Evolutionary conservation across 1,284 basidiomycete species (phyloP), one percentile per base, ranked within the genome.

Genomic region (Mycena citricolor): DNA sequence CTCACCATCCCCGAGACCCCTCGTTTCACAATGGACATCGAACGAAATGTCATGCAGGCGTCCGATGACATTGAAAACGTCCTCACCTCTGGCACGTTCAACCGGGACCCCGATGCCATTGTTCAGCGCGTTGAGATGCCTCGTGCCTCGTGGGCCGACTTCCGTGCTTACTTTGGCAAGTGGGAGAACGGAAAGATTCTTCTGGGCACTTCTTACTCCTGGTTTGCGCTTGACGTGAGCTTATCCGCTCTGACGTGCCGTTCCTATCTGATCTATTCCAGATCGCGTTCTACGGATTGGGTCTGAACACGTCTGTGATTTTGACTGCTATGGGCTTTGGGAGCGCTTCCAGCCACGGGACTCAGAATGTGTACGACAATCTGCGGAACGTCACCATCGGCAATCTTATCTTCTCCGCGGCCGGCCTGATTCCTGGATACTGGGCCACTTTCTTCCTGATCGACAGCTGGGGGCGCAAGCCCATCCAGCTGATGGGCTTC

Each of bases 11-110:
- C 84, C 5, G 85, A 88, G 62, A 86, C 84, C 0, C 80, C 89
- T 26, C 86, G 90, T 55, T 94, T 88, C 75, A 93, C 89, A 47
- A 89, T 93, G 82, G 90, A 92, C 68, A 79, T 93, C 55, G 87
- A 92, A 68, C 81, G 87, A 49, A 89, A 92, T 66, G 75, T 91
- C 51, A 71, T 78, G 56, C 83, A 86, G 59, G 87, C 87, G 8
- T 58, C 78, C 11, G 67, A 74, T 41, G 86, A 90, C 60, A 83
- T 86, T 52, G 70, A 77, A 48, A 74, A 75, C 25, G 81, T 86
- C 58, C 64, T 90, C 40, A 69, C 73, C 31, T 72, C 69, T n/a
- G 71, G 72, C n/a, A 64, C 61, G 6, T 78, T 69, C 62, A 64
- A 66, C 13, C 66, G 71, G 42, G 79, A 87, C 57, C 73, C 74